Conservation (phyloP, 352 stramenopile genomes). For the Globisporangium carolinianum region DNA sequence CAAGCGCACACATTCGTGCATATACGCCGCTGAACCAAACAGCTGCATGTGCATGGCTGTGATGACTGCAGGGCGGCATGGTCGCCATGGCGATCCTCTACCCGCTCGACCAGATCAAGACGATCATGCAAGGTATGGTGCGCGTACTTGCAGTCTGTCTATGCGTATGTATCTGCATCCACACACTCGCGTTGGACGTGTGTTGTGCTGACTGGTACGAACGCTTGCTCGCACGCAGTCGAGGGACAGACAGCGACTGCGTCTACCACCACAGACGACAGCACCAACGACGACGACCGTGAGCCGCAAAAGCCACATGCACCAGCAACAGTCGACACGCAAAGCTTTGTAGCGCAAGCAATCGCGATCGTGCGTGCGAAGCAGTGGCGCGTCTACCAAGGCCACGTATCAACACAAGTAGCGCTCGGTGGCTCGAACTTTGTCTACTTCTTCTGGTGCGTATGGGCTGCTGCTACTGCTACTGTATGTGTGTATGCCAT, state of each 20-base stretch:
- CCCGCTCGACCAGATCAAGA: conserved; percentile 83
- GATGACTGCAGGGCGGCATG: conserved; percentile 35
- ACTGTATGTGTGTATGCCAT: background rate
- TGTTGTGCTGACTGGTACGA: too few species aligned
- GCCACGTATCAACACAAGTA: conserved; percentile 73
- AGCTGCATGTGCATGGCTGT: background rate
- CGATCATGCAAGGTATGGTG: conserved; percentile 76
- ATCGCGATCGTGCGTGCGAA: conserved; percentile 51
- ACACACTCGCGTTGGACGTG: too few species aligned
- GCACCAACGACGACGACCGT: background rate
- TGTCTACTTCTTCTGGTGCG: conserved; percentile 86
- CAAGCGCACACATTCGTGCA: background rate
- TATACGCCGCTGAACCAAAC: background rate
- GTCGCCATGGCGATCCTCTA: conserved; percentile 79
- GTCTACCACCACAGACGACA: background rate
- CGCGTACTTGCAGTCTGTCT: background rate
- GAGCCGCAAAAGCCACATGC: background rate
- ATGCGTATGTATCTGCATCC: background rate
- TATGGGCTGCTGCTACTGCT: background rate
- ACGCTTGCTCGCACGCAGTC: background rate
- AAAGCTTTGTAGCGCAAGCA: conserved; percentile 33
- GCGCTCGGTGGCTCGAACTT: conserved; percentile 76
- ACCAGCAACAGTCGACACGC: conserved; percentile 5
- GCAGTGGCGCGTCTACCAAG: conserved; percentile 71
- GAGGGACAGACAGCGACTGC: background rate